Evolutionary conservation across 2,329 filamentous ascomycete genomes (phyloP), one percentile per base, ranked within the genome.

Genomic region (Harringtonia aguacate): DNA sequence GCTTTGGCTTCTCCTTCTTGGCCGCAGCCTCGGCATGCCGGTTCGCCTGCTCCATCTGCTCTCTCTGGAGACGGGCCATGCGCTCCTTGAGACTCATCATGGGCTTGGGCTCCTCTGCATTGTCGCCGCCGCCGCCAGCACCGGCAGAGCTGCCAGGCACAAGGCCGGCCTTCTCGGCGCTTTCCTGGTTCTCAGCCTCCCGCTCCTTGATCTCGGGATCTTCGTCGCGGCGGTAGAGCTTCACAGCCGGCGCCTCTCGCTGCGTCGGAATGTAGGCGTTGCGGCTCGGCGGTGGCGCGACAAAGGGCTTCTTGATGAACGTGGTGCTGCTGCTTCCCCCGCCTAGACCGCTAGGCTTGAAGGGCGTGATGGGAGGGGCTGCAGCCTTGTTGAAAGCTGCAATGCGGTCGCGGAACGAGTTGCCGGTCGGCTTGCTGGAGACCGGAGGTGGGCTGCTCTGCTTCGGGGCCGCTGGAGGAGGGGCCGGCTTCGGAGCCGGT

Each of bases 251-350:
- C 15, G 74, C 65, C 49, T 92, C 84, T 20, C 81, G 77, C 27
- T 75, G 72, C 4, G 85, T 81, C 21, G 92, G 86, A 10, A 98
- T 75, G 56, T 86, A 98, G 21, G 90, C 84, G 66, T 95, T 84
- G 53, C 87, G 84, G 61, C 88, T 95, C 1, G 92, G 92, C 17
- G 92, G 92, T 41, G 92, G 88, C 4, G 92, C 86, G 45, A 98
- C 89, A 56, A 95, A 98, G 0, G 90, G 88, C 64, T 97, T 97
- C 72, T 90, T 95, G 63, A 98, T 81, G 58, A 97, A 97, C 17
- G 31, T 50, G 46, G 44, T 49, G 43, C 73, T 73, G 50, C 73
- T 72, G 39, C 74, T 68, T 46, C 76, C 72, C 27, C 73, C 67
- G 46, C 72, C 64, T 22, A 82, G 65, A 3, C 78, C 78, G 47